Evolutionary conservation across 768 basidiomycete genomes (phyloP).

Genomic region (Kockovaella imperatae): DNA sequence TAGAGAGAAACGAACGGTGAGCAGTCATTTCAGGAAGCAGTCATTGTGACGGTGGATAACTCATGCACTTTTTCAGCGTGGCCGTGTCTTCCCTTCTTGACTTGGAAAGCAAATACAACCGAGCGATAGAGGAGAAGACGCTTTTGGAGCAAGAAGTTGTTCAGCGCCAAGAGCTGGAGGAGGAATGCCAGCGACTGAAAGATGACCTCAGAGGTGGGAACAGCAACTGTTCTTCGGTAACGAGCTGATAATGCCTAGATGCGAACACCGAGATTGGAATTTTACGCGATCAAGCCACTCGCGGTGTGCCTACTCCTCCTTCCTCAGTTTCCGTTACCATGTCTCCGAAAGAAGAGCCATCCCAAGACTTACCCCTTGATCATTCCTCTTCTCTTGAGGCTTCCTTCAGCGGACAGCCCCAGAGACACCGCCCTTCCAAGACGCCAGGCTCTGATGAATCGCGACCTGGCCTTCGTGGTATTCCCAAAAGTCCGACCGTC

Average conservation of each 20-base stretch:
- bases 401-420: slow-evolving; percentile 3
- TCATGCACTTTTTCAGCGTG: slow-evolving; percentile 53
- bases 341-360: slow-evolving; percentile 22
- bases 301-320: slow-evolving; percentile 27
- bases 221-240: neutral
- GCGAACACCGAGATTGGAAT: slow-evolving; percentile 76
- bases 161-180: slow-evolving; percentile 81
- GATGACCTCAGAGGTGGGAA: slow-evolving; percentile 81
- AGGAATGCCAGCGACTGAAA: slow-evolving; percentile 78
- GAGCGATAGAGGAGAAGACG: slow-evolving; percentile 91
- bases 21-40: no score
- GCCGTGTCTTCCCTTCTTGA: slow-evolving; percentile 46
- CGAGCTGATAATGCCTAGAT: slow-evolving; percentile 50
- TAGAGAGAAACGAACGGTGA: slow-evolving; percentile 82
- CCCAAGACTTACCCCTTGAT: slow-evolving; percentile 8
- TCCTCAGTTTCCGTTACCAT: slow-evolving; percentile 21
- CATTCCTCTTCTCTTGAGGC: slow-evolving; percentile 13
- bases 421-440: neutral
- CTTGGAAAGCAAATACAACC: slow-evolving; percentile 78
- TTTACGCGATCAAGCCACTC: slow-evolving; percentile 62
- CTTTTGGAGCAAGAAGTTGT: slow-evolving; percentile 90
- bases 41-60: neutral
- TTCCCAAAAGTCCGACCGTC: slow-evolving; percentile 10
- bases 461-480: neutral
- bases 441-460: neutral